These are phyloP conservation scores for Emmonsiellopsis sp. DNA, from an alignment of 2,329 filamentous ascomycete genomes.

Conservation along the genomic window DNA sequence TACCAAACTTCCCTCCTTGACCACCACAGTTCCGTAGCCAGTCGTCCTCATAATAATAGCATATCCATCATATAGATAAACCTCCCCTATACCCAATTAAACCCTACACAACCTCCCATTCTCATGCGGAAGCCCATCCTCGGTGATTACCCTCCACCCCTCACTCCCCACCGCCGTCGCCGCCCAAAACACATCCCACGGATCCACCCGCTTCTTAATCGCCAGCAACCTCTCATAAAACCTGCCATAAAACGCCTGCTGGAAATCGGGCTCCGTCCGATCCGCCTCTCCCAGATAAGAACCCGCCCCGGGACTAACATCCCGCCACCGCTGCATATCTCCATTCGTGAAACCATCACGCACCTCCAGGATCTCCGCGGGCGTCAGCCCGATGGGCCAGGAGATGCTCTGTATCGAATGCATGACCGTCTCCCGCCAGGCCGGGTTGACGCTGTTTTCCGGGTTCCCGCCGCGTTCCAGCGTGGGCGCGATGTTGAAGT, in stretches of 20 bases:
- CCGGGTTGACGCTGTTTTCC: conserved; percentile 1
- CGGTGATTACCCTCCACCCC: conserved; percentile 3
- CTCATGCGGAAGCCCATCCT: neutral
- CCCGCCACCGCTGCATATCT: conserved; percentile 23
- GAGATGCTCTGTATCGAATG: neutral
- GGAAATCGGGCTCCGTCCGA: conserved; percentile 29
- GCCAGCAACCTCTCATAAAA: conserved; percentile 28
- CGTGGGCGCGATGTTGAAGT: neutral
- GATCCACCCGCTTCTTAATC: conserved; percentile 36
- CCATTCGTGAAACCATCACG: conserved; percentile 18
- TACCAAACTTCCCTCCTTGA: no score
- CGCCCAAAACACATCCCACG: conserved; percentile 38
- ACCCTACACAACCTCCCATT: neutral
- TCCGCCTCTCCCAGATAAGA: conserved; percentile 6
- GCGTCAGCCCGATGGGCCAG: conserved; percentile 4
- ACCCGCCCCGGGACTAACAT: conserved; percentile 17
- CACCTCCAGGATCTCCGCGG: conserved; percentile 13
- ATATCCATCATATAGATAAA: no score
- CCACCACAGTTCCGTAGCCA: no score
- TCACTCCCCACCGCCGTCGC: conserved; percentile 44
- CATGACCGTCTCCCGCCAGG: neutral
- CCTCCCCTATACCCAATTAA: neutral
- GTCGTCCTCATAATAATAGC: no score
- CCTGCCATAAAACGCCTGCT: conserved; percentile 33
- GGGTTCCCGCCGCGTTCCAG: conserved; percentile 10